Evolutionary conservation across 2,329 filamentous ascomycete genomes (phyloP), one percentile per base, ranked within the genome.

Genomic region (Ophiostoma triangulosporum): DNA sequence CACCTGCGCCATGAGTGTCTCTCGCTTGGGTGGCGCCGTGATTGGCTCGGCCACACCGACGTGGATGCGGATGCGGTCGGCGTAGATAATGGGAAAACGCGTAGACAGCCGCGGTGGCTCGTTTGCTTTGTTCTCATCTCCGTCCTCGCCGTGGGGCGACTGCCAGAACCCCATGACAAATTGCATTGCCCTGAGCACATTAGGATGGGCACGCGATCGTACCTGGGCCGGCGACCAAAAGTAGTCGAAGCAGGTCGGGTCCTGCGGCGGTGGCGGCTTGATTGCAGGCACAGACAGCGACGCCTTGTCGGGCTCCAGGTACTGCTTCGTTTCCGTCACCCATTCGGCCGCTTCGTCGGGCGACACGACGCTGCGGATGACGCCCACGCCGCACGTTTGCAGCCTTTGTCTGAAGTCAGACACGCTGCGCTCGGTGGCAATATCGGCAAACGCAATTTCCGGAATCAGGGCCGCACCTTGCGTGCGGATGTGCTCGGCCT

Each of bases 141-240:
- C n/a, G n/a, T 17, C n/a, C 8, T 6, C 38, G 26, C 66, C 68
- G n/a, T 6, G 6, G 14, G 32, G 9, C 20, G 38, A 3, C 31
- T 66, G 78, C 83, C 84, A 87, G 27, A 86, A 68, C 9, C 73
- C 70, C 72, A 84, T 81, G 63, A 84, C 75, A 62, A 84, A 86
- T 33, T 73, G 71, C 67, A 87, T 83, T 1, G 82, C 74, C 35
- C 69, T 69, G 38, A 86, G 70, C 56, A 86, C 73, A 59, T 77
- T 74, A 3, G 81, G 78, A 59, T 87, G 80, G 0, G 80, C 77
- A 24, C 83, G 77, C n/a, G 81, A 80, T 60, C 77, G 75, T 53
- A 83, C 75, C 66, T 87, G 83, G 1, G 81, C 77, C 0, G 81
- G 81, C 5, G 82, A 83, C 83, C 83, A 86, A 68, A 85, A 86